Conservation (phyloP, 306 rosid species). For the Astragalus glycyphyllos region DNA sequence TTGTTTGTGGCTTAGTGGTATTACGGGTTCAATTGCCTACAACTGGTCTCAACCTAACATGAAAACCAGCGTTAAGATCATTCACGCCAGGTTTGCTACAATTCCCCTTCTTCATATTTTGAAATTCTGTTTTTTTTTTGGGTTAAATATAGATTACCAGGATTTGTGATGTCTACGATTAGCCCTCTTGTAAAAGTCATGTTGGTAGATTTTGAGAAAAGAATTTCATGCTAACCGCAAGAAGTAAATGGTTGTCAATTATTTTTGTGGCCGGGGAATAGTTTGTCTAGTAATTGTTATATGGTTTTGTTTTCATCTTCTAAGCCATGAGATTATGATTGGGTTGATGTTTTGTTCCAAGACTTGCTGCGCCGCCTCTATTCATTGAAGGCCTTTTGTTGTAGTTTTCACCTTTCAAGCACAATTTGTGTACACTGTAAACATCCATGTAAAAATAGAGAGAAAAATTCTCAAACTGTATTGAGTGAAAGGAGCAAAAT, state of each 20-base stretch:
- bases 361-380: neutral
- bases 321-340: neutral
- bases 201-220: neutral
- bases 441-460: no score
- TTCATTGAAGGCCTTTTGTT: neutral
- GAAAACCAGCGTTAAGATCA: constrained; percentile 93
- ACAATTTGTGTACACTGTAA: neutral
- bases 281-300: neutral
- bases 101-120: neutral
- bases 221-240: neutral
- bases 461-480: no score
- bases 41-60: constrained; percentile 95
- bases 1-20: constrained; percentile 83
- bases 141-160: neutral
- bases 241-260: neutral
- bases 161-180: neutral
- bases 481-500: no score
- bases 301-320: constrained; percentile 6
- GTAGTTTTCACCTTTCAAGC: neutral
- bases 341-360: constrained; percentile 7
- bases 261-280: no score
- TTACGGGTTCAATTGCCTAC: constrained; percentile 88
- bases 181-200: neutral
- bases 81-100: constrained; percentile 77
- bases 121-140: neutral